phyloP scores from a whole-genome alignment of 1,284 basidiomycete genomes.

The Blastosporella zonata region DNA sequence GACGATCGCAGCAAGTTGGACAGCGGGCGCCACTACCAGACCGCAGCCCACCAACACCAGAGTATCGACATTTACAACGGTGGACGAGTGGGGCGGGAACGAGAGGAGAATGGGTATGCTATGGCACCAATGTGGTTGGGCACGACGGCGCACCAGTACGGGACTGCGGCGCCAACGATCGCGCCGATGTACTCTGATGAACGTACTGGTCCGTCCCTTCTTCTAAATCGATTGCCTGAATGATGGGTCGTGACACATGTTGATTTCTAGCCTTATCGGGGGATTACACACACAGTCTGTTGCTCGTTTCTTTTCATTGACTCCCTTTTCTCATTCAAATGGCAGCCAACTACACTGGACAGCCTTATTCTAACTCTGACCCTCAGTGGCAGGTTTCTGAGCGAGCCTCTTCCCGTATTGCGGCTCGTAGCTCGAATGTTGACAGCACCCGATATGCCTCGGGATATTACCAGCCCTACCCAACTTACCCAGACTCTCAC shows the following conservation, averaged over 20 bases:
- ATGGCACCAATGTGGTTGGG: background rate
- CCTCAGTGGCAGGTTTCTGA: constrained; percentile 44
- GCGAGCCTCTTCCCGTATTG: constrained; percentile 54
- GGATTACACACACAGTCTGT: constrained; percentile 32
- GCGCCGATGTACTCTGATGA: constrained; percentile 32
- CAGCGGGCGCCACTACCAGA: constrained; percentile 20
- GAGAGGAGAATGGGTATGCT: background rate
- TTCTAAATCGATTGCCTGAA: background rate
- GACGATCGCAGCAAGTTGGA: constrained; percentile 25
- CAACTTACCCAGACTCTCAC: constrained; percentile 2
- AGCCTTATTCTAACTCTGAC: constrained; percentile 25
- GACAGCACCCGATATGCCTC: background rate
- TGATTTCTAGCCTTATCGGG: constrained; percentile 28
- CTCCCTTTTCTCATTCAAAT: constrained; percentile 3
- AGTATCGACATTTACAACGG: constrained; percentile 10
- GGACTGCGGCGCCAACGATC: constrained; percentile 23
- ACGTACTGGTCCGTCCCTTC: constrained; percentile 28
- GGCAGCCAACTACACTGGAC: constrained; percentile 13
- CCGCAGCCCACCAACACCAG: constrained; percentile 10
- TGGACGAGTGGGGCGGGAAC: background rate
- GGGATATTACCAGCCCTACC: constrained; percentile 3
- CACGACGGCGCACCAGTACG: constrained; percentile 22
- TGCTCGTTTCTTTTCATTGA: constrained; percentile 2
- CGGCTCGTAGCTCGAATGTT: constrained; percentile 34
- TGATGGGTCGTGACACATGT: constrained; percentile 13